Conservation (phyloP, 306 rosid genomes). For the Prunus salicina region DNA sequence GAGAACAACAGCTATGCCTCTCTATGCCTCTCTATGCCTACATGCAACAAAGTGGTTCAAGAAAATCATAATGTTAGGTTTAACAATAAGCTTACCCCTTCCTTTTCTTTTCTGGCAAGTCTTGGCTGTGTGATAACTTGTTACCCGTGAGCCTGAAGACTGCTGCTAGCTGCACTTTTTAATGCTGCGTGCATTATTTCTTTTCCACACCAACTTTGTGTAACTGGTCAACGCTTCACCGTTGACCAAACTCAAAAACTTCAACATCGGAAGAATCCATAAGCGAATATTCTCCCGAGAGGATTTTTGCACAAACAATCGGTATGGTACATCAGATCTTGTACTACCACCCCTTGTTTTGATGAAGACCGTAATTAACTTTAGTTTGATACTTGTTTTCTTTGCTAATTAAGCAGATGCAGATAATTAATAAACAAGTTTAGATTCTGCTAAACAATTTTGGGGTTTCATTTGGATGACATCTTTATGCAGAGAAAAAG, state of each 20-base stretch:
- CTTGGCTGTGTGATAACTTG: slow-evolving; percentile 2
- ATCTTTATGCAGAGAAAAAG: neutral
- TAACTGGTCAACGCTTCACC: slow-evolving; percentile 11
- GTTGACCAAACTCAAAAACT: neutral
- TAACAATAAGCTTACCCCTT: slow-evolving; percentile 17
- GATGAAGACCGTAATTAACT: neutral
- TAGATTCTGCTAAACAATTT: neutral
- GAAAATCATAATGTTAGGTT: slow-evolving; percentile 31
- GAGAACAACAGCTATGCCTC: slow-evolving; percentile 28
- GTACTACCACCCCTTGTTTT: neutral
- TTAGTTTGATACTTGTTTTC: neutral
- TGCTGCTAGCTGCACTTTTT: slow-evolving; percentile 19
- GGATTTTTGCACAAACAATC: no score
- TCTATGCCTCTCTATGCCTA: neutral
- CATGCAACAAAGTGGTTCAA: slow-evolving; percentile 3
- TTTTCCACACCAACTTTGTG: neutral
- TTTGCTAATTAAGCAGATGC: neutral
- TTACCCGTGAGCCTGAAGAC: slow-evolving; percentile 39
- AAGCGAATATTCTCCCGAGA: no score
- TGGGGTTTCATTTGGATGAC: neutral
- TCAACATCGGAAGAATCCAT: neutral
- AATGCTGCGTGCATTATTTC: neutral
- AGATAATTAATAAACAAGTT: neutral
- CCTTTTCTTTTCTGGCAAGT: slow-evolving; percentile 25
- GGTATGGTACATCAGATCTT: neutral